phyloP scores from a whole-genome alignment of 495 filamentous ascomycete genomes.

The Pyronema domesticum region DNA sequence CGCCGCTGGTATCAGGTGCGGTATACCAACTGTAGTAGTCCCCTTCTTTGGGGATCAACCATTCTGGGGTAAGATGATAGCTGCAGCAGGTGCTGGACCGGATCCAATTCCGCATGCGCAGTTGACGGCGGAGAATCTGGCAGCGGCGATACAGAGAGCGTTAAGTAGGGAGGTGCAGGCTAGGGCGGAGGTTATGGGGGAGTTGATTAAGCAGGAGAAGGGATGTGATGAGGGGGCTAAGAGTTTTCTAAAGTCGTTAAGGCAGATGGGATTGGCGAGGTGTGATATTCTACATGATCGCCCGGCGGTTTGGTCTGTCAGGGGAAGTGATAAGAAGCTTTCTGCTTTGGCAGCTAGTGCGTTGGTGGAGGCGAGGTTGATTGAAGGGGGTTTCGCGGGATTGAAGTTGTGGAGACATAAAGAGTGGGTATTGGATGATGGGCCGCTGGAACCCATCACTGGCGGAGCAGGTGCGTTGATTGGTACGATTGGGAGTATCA shows the following conservation, averaged over 20 bases:
- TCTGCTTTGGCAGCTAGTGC: conserved; percentile 51
- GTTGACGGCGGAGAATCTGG: conserved; percentile 43
- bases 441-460: conserved; percentile 53
- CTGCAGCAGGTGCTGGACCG: conserved; percentile 40
- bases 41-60: conserved; percentile 60
- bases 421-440: conserved; percentile 63
- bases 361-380: conserved; percentile 37
- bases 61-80: conserved; percentile 73
- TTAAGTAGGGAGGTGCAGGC: conserved; percentile 40
- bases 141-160: conserved; percentile 44
- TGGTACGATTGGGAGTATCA: conserved; percentile 39
- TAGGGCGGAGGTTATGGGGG: conserved; percentile 35
- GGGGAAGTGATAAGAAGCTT: conserved; percentile 36
- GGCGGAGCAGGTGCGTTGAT: conserved; percentile 41
- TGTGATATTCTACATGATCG: conserved; percentile 46
- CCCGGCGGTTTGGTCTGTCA: conserved; percentile 50
- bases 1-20: conserved; percentile 44
- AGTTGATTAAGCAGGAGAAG: conserved; percentile 39
- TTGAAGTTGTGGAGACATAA: conserved; percentile 45
- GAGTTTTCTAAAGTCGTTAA: conserved; percentile 48
- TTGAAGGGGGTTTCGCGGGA: conserved; percentile 47
- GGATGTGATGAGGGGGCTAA: conserved; percentile 53
- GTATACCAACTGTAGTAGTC: conserved; percentile 47
- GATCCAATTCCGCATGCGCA: conserved; percentile 53
- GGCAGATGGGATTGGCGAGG: conserved; percentile 27